These are phyloP conservation scores for Carex kokanica DNA, from an alignment of 176 grass and related monocot genomes.

Conservation along the genomic window DNA sequence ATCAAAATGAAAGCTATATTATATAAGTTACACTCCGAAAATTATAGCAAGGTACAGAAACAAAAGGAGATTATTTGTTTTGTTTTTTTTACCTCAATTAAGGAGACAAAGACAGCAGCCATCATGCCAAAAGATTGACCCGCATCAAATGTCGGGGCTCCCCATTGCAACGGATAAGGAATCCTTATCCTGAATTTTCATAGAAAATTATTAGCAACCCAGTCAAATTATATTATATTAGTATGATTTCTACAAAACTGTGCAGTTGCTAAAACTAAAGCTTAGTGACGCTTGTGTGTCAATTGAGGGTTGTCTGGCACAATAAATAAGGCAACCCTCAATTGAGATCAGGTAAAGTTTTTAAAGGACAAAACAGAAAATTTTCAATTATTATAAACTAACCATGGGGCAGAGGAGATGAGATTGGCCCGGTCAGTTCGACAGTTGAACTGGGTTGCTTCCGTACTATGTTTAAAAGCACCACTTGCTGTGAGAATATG, in stretches of 20 bases:
- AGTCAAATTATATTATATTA: background rate
- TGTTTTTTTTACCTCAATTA: constrained; percentile 59
- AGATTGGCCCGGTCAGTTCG: constrained; percentile 77
- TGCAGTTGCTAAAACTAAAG: background rate
- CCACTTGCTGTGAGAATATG: constrained; percentile 79
- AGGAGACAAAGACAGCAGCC: constrained; percentile 87
- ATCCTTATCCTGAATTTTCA: constrained; percentile 76
- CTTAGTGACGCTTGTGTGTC: background rate
- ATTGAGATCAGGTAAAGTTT: too few species aligned
- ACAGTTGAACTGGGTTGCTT: constrained; percentile 67
- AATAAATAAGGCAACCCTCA: too few species aligned
- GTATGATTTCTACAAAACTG: background rate
- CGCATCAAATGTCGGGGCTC: constrained; percentile 83
- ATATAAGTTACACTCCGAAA: background rate
- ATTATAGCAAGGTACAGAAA: background rate
- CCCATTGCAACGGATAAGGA: constrained; percentile 95
- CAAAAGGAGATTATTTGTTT: background rate
- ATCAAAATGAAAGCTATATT: constrained; percentile 1
- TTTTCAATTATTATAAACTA: constrained; percentile 1
- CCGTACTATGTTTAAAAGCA: constrained; percentile 64
- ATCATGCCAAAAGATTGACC: constrained; percentile 98
- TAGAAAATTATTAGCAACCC: background rate
- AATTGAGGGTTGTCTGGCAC: background rate
- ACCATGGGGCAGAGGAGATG: constrained; percentile 90
- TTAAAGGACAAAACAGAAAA: too few species aligned